Conservation (phyloP, 371 early-diverging fungal genomes). For the Syncephalastrum monosporum region DNA sequence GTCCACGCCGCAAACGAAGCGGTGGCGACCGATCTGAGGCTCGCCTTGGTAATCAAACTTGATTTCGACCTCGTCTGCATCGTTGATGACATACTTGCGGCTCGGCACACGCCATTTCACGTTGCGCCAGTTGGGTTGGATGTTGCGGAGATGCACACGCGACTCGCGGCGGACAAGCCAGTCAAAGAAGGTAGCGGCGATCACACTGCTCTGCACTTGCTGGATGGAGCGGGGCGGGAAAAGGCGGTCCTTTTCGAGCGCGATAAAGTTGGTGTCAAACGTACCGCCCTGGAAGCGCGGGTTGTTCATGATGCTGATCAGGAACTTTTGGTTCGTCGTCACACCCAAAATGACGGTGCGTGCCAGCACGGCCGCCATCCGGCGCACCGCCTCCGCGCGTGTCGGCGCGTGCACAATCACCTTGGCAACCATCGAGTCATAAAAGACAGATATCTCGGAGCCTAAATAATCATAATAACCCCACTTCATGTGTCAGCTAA, state of each 20-base stretch:
- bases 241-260: slow-evolving; percentile 30
- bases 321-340: slow-evolving; percentile 66
- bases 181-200: slow-evolving; percentile 53
- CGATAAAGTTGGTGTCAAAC: slow-evolving; percentile 64
- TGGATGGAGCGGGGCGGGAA: slow-evolving; percentile 20
- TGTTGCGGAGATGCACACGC: slow-evolving; percentile 48
- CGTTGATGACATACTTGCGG: slow-evolving; percentile 33
- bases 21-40: slow-evolving; percentile 29
- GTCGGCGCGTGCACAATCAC: slow-evolving; percentile 84
- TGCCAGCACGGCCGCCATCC: slow-evolving; percentile 73
- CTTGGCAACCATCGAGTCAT: slow-evolving; percentile 86
- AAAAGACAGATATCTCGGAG: slow-evolving; percentile 76
- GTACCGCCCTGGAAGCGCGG: slow-evolving; percentile 57
- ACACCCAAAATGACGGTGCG: slow-evolving; percentile 62
- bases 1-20: slow-evolving; percentile 37
- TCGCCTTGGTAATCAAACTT: slow-evolving; percentile 47
- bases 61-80: slow-evolving; percentile 34
- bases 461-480: slow-evolving; percentile 30
- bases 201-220: slow-evolving; percentile 23
- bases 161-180: slow-evolving; percentile 52
- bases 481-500: neutral
- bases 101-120: slow-evolving; percentile 49
- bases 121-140: slow-evolving; percentile 60
- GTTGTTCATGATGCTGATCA: slow-evolving; percentile 55
- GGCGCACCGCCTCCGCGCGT: slow-evolving; percentile 70